Conservation (phyloP, 2,329 filamentous ascomycete genomes). For the Scopulariopsis brevicaulis region DNA sequence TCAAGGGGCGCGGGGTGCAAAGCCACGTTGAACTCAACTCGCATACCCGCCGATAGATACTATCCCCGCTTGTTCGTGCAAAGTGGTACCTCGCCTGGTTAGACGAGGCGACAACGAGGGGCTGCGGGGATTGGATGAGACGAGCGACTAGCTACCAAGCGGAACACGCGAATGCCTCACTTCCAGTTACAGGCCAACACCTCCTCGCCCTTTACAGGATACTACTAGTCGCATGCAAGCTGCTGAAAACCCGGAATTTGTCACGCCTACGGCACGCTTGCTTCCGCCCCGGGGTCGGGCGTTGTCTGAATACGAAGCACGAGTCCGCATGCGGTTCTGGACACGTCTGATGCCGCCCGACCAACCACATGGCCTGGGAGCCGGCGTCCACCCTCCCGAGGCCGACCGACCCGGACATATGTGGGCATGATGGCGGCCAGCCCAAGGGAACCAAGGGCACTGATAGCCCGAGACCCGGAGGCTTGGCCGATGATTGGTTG, state of each 20-base stretch:
- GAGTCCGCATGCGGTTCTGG: not conserved
- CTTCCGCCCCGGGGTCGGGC: not conserved
- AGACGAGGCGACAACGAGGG: no score
- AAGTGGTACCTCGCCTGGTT: no score
- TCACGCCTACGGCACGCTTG: not conserved
- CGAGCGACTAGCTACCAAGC: no score
- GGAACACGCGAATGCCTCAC: not conserved
- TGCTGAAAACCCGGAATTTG: not conserved
- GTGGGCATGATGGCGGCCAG: not conserved
- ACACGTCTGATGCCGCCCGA: not conserved
- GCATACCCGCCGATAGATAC: no score
- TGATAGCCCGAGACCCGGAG: not conserved
- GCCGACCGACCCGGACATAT: not conserved
- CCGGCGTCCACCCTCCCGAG: not conserved
- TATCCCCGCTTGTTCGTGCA: no score
- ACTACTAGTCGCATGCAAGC: not conserved
- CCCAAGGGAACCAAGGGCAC: not conserved
- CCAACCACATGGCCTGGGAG: not conserved
- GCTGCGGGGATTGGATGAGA: no score
- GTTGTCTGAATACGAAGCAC: not conserved
- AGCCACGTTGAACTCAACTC: no score
- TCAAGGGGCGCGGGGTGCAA: no score
- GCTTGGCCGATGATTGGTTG: not conserved
- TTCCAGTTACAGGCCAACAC: not conserved
- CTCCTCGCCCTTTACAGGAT: not conserved